These are phyloP conservation scores for Aspergillus chevalieri DNA, from an alignment of 2,329 filamentous ascomycete species.

Conservation along the genomic window DNA sequence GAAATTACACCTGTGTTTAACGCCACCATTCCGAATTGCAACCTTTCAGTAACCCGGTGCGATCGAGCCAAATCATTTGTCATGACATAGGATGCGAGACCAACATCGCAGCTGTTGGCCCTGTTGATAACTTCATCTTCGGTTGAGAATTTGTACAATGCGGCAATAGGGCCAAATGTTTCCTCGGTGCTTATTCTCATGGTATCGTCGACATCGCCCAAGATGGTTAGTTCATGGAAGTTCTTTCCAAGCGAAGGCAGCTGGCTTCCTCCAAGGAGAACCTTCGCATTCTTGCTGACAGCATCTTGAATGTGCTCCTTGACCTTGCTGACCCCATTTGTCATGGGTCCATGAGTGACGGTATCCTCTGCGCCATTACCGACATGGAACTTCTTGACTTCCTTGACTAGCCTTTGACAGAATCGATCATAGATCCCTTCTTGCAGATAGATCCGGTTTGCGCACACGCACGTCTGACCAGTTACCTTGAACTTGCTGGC, in stretches of 20 bases:
- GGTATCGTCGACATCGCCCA: conserved; percentile 70
- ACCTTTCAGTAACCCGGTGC: conserved; percentile 51
- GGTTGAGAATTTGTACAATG: conserved; percentile 73
- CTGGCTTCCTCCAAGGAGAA: conserved; percentile 66
- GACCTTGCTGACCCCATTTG: conserved; percentile 74
- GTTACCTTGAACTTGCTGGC: conserved; percentile 82
- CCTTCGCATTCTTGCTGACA: conserved; percentile 63
- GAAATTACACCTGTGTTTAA: conserved; percentile 63
- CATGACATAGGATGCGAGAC: conserved; percentile 87
- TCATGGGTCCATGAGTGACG: conserved; percentile 40
- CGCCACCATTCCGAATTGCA: conserved; percentile 41
- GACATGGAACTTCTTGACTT: conserved; percentile 39
- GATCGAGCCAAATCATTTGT: conserved; percentile 50
- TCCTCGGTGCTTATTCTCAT: conserved; percentile 80
- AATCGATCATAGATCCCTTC: conserved; percentile 45
- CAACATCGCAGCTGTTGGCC: conserved; percentile 74
- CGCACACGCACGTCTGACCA: conserved; percentile 88
- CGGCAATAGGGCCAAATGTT: conserved; percentile 87
- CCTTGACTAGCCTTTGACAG: conserved; percentile 45
- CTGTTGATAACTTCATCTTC: conserved; percentile 76
- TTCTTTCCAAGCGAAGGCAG: conserved; percentile 67
- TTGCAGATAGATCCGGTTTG: conserved; percentile 49
- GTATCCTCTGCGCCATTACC: conserved; percentile 33
- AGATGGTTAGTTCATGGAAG: conserved; percentile 82
- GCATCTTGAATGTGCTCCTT: conserved; percentile 71